Base-by-base conservation (phyloP, 129 eudicot genomes). In the Centrapalus pauciflorus region DNA sequence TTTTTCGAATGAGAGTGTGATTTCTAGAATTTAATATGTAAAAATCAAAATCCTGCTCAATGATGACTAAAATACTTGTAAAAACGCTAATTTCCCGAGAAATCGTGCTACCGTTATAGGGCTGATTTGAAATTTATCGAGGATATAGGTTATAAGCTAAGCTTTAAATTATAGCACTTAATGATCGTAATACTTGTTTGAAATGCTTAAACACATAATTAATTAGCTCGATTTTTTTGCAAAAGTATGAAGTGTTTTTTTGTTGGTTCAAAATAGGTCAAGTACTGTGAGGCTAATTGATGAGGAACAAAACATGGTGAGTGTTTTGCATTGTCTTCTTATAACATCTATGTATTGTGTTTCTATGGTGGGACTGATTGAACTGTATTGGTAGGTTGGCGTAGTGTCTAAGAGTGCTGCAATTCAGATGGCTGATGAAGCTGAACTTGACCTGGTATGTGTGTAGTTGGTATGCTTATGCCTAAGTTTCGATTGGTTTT, bases 381-480 rank as follows among this genome's bases (percentile, higher is more conserved):
- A 20, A 30, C 56, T 76, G 60, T 29, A 30, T 43, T 65, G 29
- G 45, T 74, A 92, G 98, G 85, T 92, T 71, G 98, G 98, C 43
- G 41, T 92, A 71, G 90, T 92, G 25, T 62, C 96, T 28, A 92
- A 92, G 68, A 69, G 58, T 54, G 85, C 83, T 76, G 98, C 98
- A 66, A 2, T 83, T 57, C 84, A 82, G 73, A 87, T 81, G 94
- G 96, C 98, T 72, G 87, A 85, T 50, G 95, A 81, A 70, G 96
- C 88, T 57, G 85, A 79, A 73, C 96, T 92, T 81, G 94, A 92
- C 76, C 68, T 92, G 90, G 98, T 92, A 81, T 50, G 77, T 71
- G 7, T 68, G 2, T 43, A 14, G 4, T n/a, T 9, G 2, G 55
- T 66, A 43, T 57, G 43, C 11, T 46, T 33, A 66, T 56, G 17